Evolutionary conservation across 805 yeast genomes (phyloP).

Genomic region (Nakazawaea ishiwadae): DNA sequence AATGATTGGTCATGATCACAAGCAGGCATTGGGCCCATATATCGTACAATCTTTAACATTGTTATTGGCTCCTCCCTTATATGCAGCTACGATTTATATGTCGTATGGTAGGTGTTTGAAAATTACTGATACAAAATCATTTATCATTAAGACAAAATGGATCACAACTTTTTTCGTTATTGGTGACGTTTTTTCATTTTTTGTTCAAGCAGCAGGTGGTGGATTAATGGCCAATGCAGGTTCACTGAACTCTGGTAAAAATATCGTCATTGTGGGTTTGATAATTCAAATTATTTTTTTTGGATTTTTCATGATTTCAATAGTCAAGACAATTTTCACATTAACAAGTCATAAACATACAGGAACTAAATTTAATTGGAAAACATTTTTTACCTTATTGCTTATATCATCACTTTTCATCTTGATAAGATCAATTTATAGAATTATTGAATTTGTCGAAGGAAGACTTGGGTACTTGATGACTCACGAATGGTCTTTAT

Average conservation of each 20-base stretch:
- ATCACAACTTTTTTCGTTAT: not conserved
- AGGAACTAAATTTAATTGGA: not conserved
- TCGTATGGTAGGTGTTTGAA: not conserved
- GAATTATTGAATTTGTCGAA: not conserved
- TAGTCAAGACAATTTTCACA: not conserved
- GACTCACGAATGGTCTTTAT: not conserved
- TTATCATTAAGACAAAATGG: not conserved
- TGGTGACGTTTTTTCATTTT: not conserved
- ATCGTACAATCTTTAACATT: not conserved
- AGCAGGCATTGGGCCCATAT: not conserved
- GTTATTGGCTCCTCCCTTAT: not conserved
- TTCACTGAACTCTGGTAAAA: not conserved
- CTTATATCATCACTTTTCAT: not conserved
- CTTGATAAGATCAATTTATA: not conserved
- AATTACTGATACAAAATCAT: not conserved
- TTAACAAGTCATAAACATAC: not conserved
- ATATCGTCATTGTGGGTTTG: not conserved
- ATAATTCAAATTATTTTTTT: not conserved
- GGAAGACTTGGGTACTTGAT: not conserved
- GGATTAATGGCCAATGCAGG: not conserved
- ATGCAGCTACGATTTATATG: not conserved
- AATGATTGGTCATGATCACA: not conserved
- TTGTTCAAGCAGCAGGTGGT: not conserved
- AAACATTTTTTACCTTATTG: not conserved
- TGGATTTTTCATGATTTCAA: not conserved